Conservation (phyloP, 305 asterid species). For the Fraxinus baroniana region DNA sequence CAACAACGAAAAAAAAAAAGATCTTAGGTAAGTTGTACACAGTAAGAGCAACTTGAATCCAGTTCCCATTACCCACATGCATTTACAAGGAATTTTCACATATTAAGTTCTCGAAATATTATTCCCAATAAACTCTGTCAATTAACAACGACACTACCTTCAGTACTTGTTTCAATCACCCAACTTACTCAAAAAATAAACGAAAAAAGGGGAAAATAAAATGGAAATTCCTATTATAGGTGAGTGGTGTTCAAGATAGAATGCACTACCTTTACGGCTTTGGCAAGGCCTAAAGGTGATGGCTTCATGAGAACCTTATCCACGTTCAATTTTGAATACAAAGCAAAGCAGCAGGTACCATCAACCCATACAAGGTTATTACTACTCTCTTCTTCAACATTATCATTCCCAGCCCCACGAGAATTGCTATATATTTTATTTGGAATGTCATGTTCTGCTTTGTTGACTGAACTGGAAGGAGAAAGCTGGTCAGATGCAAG, state of each 20-base stretch:
- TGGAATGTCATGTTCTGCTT: slow-evolving; percentile 14
- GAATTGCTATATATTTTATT: slow-evolving; percentile 10
- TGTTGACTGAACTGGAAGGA: slow-evolving; percentile 33
- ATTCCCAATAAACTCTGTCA: neutral
- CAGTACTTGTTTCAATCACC: slow-evolving; percentile 1
- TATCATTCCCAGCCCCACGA: slow-evolving; percentile 24
- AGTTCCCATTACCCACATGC: neutral
- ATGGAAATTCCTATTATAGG: neutral
- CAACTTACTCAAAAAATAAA: slow-evolving; percentile 2
- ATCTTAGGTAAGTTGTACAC: neutral
- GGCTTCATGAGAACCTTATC: slow-evolving; percentile 65
- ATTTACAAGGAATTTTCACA: neutral
- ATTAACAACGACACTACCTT: neutral
- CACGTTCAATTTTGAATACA: slow-evolving; percentile 68
- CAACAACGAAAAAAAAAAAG: neutral
- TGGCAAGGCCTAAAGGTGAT: slow-evolving; percentile 87
- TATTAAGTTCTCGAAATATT: neutral
- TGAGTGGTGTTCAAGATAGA: slow-evolving; percentile 7
- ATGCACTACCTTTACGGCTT: slow-evolving; percentile 76
- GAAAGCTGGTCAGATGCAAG: slow-evolving; percentile 72
- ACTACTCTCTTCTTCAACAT: slow-evolving; percentile 35
- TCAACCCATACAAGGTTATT: slow-evolving; percentile 75
- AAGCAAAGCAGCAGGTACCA: slow-evolving; percentile 69
- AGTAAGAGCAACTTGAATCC: neutral
- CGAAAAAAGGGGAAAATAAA: slow-evolving; percentile 2